Evolutionary conservation across 164 flowering plant genomes (phyloP), one percentile per base, ranked within the genome.

Genomic region (Aristolochia contorta): DNA sequence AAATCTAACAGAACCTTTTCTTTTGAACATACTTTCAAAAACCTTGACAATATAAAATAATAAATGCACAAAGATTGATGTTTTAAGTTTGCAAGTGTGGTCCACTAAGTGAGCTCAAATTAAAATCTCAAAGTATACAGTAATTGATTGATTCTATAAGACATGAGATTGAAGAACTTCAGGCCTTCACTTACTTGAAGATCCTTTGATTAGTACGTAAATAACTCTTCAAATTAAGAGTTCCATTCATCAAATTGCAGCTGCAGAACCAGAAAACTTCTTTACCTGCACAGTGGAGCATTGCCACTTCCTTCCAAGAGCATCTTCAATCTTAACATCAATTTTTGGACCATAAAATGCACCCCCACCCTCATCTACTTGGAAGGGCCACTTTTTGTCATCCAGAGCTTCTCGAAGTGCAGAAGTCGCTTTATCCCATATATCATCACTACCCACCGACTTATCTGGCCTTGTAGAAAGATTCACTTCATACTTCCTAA

Each of bases 281-380:
- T 51, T 59, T 78, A 64, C 98, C 96, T 89, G 97, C 41, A 90
- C 77, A 30, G 99, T 93, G 49, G 99, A 86, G 75, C 97, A 93
- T 57, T 93, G 99, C 97, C 97, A 93, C 75, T 90, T 93, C 73
- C 97, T 87, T 72, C 97, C 97, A 59, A 93, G 84, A 64, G 98
- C 99, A 77, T 93, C 99, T 77, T 90, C 97, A 65, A 93, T 90
- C 72, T 90, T 93, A 60, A 93, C 85, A 82, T 93, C 99, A 72
- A 93, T 93, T 76, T 93, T 93, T 56, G 97, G 99, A 53, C 99
- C 99, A 71, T 93, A 93, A 72, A 93, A 93, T 48, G 99, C 99
- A 65, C 99, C 97, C 22, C 97, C 99, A 67, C 99, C 97, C 64
- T 87, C 97, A 82, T 93, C 98, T 55, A 84, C 68, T 67, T 85